phyloP scores from a whole-genome alignment of 257 asterid species.

The Asclepias syriaca region DNA sequence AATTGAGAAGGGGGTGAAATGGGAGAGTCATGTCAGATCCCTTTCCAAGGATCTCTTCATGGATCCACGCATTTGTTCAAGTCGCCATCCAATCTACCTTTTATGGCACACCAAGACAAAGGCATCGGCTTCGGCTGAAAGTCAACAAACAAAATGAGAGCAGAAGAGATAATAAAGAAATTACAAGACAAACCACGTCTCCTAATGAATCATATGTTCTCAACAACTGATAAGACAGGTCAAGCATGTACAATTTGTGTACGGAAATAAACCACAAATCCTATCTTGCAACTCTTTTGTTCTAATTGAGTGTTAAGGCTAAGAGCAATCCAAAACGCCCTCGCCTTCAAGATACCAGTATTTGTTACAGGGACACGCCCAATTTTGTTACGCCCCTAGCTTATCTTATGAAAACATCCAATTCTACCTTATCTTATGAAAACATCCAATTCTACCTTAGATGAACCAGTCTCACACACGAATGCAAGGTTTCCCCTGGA shows the following conservation, averaged over 20 bases:
- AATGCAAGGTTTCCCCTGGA: background rate
- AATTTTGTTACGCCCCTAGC: background rate
- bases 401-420: background rate
- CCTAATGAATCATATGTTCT: slow-evolving; percentile 22
- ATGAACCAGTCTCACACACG: background rate
- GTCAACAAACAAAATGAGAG: slow-evolving; percentile 36
- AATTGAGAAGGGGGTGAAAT: slow-evolving; percentile 4
- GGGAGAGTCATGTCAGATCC: slow-evolving; percentile 48
- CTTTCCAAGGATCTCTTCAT: slow-evolving; percentile 57
- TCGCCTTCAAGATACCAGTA: background rate
- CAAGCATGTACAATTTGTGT: slow-evolving; percentile 39
- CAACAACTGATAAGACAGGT: slow-evolving; percentile 41
- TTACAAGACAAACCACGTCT: slow-evolving; percentile 38
- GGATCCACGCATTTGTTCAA: slow-evolving; percentile 64
- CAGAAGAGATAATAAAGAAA: slow-evolving; percentile 26
- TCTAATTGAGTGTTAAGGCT: background rate
- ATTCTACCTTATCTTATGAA: no score
- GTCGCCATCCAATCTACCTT: slow-evolving; percentile 53
- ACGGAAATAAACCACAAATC: slow-evolving; percentile 21
- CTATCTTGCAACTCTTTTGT: background rate
- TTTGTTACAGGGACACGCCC: background rate
- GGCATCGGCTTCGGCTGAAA: slow-evolving; percentile 31
- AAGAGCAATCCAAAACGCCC: background rate
- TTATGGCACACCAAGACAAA: slow-evolving; percentile 54
- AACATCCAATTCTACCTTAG: background rate